Conservation (phyloP, 179 eudicot species). For the Corrigiola litoralis region DNA sequence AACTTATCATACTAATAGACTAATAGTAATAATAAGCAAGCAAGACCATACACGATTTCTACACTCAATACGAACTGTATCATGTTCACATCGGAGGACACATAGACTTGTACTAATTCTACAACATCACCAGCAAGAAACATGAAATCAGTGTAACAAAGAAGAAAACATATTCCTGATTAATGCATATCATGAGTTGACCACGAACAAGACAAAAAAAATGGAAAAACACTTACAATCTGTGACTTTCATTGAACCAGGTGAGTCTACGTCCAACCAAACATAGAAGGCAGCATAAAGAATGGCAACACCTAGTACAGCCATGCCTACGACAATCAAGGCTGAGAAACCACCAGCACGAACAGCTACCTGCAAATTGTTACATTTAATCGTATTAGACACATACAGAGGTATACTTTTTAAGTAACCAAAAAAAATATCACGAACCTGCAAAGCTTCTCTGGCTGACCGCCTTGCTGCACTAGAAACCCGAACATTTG, state of each 20-base stretch:
- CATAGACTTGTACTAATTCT: background rate
- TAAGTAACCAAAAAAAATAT: slow-evolving; percentile 11
- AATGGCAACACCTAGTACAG: slow-evolving; percentile 85
- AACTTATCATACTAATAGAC: background rate
- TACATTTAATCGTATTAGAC: slow-evolving; percentile 1
- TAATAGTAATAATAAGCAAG: background rate
- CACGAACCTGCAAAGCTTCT: slow-evolving; percentile 86
- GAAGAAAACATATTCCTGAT: background rate
- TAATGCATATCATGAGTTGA: background rate
- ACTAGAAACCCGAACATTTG: slow-evolving; percentile 94
- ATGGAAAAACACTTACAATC: slow-evolving; percentile 53
- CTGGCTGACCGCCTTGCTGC: slow-evolving; percentile 99
- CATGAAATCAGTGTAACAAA: background rate
- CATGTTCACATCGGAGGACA: too few relatives aligned
- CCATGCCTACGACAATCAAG: slow-evolving; percentile 91
- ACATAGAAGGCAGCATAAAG: slow-evolving; percentile 92
- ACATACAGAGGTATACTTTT: background rate
- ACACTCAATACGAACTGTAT: background rate
- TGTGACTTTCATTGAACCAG: slow-evolving; percentile 87
- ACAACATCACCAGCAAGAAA: background rate
- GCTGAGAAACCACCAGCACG: slow-evolving; percentile 99
- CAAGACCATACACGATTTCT: background rate
- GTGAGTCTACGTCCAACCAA: slow-evolving; percentile 81
- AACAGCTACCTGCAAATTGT: slow-evolving; percentile 69
- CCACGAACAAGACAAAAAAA: background rate